A percentile compares a stretch with the other conserved stretches of the same genome.
These are phyloP conservation scores for Otatea glauca DNA, from an alignment of 176 grass and related monocot genomes.

Conservation along the genomic window DNA sequence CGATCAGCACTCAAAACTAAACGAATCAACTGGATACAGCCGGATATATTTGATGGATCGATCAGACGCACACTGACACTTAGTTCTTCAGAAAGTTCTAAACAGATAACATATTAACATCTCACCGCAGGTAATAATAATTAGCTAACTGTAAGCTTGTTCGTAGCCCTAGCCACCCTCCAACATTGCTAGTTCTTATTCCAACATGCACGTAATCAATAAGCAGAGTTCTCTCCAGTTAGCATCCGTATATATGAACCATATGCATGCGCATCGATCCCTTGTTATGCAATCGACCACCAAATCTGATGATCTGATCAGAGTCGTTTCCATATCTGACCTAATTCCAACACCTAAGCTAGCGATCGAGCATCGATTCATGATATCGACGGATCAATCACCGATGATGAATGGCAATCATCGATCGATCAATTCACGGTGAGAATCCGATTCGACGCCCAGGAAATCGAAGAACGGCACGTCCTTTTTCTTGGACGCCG, in stretches of 20 bases:
- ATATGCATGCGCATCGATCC: too few species aligned
- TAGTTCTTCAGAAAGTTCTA: too few species aligned
- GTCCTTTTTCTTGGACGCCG: constrained; percentile 26
- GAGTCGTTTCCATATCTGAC: neutral
- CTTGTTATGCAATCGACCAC: too few species aligned
- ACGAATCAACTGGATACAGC: too few species aligned
- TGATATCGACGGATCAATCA: neutral
- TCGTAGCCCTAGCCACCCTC: neutral
- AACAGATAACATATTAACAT: neutral
- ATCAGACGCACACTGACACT: too few species aligned
- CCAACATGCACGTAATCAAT: neutral
- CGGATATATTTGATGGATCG: too few species aligned
- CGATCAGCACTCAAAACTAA: too few species aligned
- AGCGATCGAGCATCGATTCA: neutral
- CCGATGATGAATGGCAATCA: neutral
- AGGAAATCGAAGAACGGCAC: constrained; percentile 68
- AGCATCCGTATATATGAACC: neutral
- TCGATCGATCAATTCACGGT: neutral
- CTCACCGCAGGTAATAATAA: neutral
- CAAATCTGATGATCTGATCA: neutral
- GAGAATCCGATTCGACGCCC: constrained; percentile 44
- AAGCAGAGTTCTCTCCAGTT: neutral
- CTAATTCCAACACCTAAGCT: neutral
- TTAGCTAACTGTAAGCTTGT: neutral
- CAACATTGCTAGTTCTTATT: neutral